These are phyloP conservation scores for Ophiostoma himal-ulmi DNA, from an alignment of 2,329 filamentous ascomycete species.

Conservation along the genomic window DNA sequence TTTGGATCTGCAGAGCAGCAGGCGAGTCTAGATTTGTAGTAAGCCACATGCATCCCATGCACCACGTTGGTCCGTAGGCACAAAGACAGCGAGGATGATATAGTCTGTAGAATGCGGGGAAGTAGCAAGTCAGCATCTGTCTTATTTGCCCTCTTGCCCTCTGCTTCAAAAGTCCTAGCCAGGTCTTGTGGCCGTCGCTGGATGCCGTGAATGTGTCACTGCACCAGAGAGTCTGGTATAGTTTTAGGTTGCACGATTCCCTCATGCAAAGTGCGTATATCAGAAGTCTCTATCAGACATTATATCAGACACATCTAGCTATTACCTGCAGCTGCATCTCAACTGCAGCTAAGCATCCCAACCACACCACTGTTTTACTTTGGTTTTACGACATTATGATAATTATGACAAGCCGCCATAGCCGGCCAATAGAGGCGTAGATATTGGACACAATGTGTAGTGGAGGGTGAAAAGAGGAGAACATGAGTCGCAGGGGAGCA, in stretches of 20 bases:
- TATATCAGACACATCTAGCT: too few relatives aligned
- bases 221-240: background rate
- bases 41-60: background rate
- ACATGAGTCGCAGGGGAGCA: background rate
- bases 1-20: background rate
- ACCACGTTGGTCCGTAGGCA: background rate
- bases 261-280: background rate
- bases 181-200: background rate
- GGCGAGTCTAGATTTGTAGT: background rate
- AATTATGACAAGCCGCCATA: background rate
- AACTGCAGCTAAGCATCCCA: too few relatives aligned
- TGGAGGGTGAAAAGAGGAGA: slow-evolving; percentile 8
- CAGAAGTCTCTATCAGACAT: too few relatives aligned
- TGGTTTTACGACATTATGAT: background rate
- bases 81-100: background rate
- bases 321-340: too few relatives aligned
- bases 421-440: background rate
- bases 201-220: background rate
- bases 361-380: too few relatives aligned
- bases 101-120: background rate
- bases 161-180: background rate
- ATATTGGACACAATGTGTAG: background rate
- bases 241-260: background rate
- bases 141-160: background rate
- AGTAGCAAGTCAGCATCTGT: background rate